These are phyloP conservation scores for Inonotus hispidus DNA, from an alignment of 1,284 basidiomycete genomes.

Conservation along the genomic window DNA sequence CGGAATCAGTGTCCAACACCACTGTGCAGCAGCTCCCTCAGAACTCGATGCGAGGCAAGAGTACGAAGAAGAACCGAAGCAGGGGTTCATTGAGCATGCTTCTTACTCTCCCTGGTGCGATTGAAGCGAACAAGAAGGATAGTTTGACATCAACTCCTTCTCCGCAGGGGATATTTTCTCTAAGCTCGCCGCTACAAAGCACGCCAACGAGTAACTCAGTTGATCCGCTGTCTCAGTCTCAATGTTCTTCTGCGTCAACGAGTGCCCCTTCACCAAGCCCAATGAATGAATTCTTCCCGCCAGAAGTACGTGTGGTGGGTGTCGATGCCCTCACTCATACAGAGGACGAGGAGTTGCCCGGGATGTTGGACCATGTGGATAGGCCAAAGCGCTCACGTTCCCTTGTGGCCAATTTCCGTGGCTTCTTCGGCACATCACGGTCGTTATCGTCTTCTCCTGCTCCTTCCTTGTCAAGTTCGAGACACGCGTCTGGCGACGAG, in stretches of 20 bases:
- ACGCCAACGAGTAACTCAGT: neutral
- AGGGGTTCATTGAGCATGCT: constrained; percentile 11
- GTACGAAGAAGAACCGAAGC: constrained; percentile 3
- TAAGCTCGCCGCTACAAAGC: constrained; percentile 5
- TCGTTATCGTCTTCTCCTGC: constrained; percentile 30
- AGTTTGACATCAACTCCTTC: neutral
- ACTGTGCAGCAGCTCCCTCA: constrained; percentile 2
- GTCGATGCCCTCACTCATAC: constrained; percentile 2
- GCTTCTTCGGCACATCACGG: constrained; percentile 33
- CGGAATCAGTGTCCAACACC: constrained; percentile 4
- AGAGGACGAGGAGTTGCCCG: neutral
- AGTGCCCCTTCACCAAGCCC: constrained; percentile 27
- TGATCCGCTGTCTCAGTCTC: constrained; percentile 33
- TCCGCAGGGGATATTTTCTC: neutral
- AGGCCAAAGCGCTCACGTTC: constrained; percentile 42
- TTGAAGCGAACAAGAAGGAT: constrained; percentile 6
- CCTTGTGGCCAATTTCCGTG: constrained; percentile 44
- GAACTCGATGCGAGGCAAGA: neutral
- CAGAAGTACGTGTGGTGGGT: constrained; percentile 24
- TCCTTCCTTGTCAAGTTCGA: constrained; percentile 11
- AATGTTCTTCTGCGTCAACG: constrained; percentile 40
- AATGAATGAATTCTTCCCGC: constrained; percentile 1
- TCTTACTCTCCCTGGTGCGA: constrained; percentile 10
- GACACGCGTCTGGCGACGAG: constrained; percentile 1
- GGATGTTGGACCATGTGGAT: constrained; percentile 20